A percentile compares a stretch with the other conserved stretches of the same genome.
These are phyloP conservation scores for Acmispon strigosus DNA, from an alignment of 306 rosid genomes.

Conservation along the genomic window DNA sequence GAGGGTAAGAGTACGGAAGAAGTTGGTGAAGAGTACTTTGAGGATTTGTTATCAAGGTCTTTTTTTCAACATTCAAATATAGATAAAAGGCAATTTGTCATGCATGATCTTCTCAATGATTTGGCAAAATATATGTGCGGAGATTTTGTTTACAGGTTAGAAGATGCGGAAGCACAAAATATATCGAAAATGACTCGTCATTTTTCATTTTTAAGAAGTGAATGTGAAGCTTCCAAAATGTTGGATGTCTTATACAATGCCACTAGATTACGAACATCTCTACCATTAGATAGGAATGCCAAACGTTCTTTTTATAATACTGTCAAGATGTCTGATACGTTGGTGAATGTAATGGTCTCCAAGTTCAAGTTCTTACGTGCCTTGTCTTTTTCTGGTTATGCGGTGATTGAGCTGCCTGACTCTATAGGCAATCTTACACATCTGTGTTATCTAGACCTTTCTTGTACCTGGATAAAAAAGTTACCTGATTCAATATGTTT, in stretches of 20 bases:
- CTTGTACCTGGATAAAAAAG: background rate
- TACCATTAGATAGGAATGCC: background rate
- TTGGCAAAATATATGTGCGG: too few species aligned
- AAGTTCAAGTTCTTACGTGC: background rate
- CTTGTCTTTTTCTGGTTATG: background rate
- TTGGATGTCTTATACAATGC: background rate
- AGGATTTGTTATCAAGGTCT: slow-evolving; percentile 7
- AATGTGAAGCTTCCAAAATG: background rate
- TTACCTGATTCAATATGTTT: too few species aligned
- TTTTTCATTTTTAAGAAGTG: background rate
- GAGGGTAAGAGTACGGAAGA: background rate
- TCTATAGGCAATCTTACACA: background rate
- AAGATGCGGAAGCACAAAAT: background rate
- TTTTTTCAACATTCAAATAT: background rate
- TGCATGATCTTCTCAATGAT: too few species aligned
- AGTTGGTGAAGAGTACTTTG: background rate
- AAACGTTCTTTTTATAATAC: too few species aligned
- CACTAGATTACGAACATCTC: background rate
- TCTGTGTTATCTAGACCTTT: background rate
- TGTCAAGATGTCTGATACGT: background rate
- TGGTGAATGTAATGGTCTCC: background rate
- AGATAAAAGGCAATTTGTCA: background rate
- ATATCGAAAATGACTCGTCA: background rate
- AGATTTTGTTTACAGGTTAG: background rate
- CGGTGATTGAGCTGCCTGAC: background rate